phyloP scores from a whole-genome alignment of 2,329 filamentous ascomycete genomes.

The Aspergillus sp. region DNA sequence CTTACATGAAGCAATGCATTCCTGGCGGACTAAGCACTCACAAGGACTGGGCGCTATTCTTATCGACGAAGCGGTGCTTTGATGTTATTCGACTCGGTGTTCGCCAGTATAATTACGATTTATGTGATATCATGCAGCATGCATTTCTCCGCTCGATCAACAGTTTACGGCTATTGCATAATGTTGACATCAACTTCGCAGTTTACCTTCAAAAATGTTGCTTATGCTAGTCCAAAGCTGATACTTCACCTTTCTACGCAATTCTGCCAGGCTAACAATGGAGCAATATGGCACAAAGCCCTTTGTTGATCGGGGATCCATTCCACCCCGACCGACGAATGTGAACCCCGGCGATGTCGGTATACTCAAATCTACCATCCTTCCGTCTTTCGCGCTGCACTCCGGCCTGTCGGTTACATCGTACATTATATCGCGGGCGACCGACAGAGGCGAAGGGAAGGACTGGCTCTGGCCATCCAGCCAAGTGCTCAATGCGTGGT shows the following conservation, averaged over 20 bases:
- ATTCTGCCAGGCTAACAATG: constrained; percentile 3
- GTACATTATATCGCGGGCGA: constrained; percentile 44
- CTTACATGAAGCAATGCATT: too few species aligned
- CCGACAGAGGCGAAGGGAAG: constrained; percentile 50
- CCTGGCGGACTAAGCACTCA: too few species aligned
- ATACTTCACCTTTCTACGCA: not conserved
- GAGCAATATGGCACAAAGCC: constrained; percentile 7
- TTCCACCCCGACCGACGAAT: not conserved
- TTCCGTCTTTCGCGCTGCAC: constrained; percentile 48
- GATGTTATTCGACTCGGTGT: too few species aligned
- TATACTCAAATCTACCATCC: constrained; percentile 44
- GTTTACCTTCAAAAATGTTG: constrained; percentile 1
- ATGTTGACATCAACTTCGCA: constrained; percentile 12
- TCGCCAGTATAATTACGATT: too few species aligned
- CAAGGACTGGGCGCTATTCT: too few species aligned
- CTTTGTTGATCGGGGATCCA: constrained; percentile 3
- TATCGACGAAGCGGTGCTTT: too few species aligned
- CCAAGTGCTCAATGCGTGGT: constrained; percentile 52
- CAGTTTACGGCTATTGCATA: constrained; percentile 10
- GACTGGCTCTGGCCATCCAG: constrained; percentile 51
- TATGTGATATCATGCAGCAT: too few species aligned
- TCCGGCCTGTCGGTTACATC: constrained; percentile 43
- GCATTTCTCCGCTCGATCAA: too few species aligned
- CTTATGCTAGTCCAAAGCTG: constrained; percentile 1
- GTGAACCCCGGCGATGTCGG: constrained; percentile 31